phyloP scores from a whole-genome alignment of 2,329 filamentous ascomycete species.

The Escovopsis sp. region DNA sequence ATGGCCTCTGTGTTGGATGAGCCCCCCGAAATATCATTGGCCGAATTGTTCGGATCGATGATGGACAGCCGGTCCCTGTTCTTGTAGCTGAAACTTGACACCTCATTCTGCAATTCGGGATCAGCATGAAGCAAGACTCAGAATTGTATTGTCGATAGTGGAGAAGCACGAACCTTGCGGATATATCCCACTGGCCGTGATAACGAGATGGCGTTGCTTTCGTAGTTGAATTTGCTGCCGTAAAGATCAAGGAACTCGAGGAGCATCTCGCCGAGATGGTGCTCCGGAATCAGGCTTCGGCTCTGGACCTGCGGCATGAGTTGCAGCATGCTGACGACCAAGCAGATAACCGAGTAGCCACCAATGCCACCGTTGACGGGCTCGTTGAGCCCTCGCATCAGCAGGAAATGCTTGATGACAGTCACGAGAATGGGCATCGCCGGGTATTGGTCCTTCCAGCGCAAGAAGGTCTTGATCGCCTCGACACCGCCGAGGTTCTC shows the following conservation, averaged over 20 bases:
- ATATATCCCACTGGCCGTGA: slow-evolving; percentile 56
- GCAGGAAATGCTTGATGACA: slow-evolving; percentile 80
- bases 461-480: slow-evolving; percentile 65
- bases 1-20: slow-evolving; percentile 58
- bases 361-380: slow-evolving; percentile 83
- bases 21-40: slow-evolving; percentile 84
- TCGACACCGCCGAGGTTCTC: slow-evolving; percentile 74
- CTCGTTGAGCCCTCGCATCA: slow-evolving; percentile 83
- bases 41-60: slow-evolving; percentile 73
- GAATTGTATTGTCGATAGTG: neutral
- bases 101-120: slow-evolving; percentile 22
- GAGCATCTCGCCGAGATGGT: slow-evolving; percentile 66
- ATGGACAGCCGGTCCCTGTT: slow-evolving; percentile 63
- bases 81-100: slow-evolving; percentile 36
- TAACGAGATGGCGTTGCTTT: slow-evolving; percentile 57
- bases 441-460: slow-evolving; percentile 68
- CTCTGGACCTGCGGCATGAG: slow-evolving; percentile 58
- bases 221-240: slow-evolving; percentile 64
- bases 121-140: neutral
- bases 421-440: slow-evolving; percentile 77
- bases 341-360: slow-evolving; percentile 85
- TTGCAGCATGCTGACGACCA: slow-evolving; percentile 81
- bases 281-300: slow-evolving; percentile 39
- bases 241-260: slow-evolving; percentile 85
- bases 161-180: slow-evolving; percentile 48